Percentiles rank a stretch among this genome's conserved stretches.
Evolutionary conservation across 2,329 filamentous ascomycete species (phyloP).

Genomic region (Penicillium sp.): DNA sequence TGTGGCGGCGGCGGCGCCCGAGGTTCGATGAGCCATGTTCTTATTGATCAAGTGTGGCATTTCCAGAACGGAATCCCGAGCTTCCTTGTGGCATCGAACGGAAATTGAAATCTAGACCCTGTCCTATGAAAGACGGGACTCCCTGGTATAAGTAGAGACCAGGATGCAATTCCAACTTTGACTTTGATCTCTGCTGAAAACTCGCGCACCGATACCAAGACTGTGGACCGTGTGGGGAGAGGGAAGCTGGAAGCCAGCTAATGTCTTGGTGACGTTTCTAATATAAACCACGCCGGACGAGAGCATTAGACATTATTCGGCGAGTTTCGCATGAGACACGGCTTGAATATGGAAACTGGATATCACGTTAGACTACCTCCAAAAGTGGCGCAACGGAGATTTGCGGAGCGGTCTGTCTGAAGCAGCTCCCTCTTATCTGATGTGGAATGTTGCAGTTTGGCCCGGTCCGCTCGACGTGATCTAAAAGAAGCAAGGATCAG

Average conservation of each 20-base stretch:
- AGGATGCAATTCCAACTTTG: too few relatives aligned
- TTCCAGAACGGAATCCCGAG: neutral
- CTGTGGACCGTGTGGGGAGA: neutral
- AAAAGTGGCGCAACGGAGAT: neutral
- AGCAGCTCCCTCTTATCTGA: neutral
- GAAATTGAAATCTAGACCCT: neutral
- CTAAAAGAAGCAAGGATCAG: neutral
- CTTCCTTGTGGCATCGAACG: neutral
- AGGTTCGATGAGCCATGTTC: conserved; percentile 23
- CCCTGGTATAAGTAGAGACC: neutral
- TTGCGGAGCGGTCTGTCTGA: neutral
- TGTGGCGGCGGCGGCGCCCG: conserved; percentile 28
- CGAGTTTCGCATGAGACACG: neutral
- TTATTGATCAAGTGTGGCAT: neutral
- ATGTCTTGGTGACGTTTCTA: neutral
- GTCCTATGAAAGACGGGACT: neutral
- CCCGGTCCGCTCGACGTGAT: neutral
- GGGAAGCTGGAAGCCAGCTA: neutral
- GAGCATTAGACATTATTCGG: neutral
- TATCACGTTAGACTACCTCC: too few relatives aligned
- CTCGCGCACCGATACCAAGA: neutral
- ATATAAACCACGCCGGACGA: neutral
- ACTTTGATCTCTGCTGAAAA: neutral
- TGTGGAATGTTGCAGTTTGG: neutral
- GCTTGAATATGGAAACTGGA: neutral